Evolutionary conservation across 2,329 filamentous ascomycete species (phyloP).

Genomic region (Orbilia javanica): DNA sequence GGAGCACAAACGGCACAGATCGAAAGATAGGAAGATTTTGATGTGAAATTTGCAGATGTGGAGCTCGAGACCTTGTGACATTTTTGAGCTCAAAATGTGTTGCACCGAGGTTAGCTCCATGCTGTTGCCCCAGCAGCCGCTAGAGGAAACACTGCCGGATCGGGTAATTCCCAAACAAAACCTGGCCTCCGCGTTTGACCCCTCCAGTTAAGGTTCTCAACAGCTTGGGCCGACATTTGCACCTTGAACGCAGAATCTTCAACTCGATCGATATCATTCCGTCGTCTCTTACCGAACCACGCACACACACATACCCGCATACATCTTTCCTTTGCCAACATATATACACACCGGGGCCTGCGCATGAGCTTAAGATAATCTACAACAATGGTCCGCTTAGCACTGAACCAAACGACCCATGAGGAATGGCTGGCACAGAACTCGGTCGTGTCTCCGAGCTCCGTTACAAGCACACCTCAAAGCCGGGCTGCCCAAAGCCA

Average conservation of each 20-base stretch:
- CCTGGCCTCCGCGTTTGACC: neutral
- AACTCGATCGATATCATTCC: neutral
- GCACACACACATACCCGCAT: neutral
- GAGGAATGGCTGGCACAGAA: slow-evolving; percentile 42
- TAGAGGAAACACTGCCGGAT: slow-evolving; percentile 1
- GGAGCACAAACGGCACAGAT: neutral
- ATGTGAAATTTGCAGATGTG: neutral
- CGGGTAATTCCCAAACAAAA: slow-evolving; percentile 35
- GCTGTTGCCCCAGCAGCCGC: slow-evolving; percentile 27
- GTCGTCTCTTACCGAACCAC: neutral
- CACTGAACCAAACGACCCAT: slow-evolving; percentile 44
- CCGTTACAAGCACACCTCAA: neutral
- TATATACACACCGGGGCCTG: neutral
- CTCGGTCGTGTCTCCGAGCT: slow-evolving; percentile 1
- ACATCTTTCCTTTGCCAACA: neutral
- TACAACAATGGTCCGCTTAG: slow-evolving; percentile 39
- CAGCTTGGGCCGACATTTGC: neutral
- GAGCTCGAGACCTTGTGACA: slow-evolving; percentile 6
- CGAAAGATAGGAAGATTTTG: neutral
- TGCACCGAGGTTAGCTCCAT: slow-evolving; percentile 24
- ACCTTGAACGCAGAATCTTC: neutral
- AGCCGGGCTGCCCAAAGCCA: neutral
- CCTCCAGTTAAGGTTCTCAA: neutral
- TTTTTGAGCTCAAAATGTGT: slow-evolving; percentile 26
- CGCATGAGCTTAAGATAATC: neutral